Evolutionary conservation across 208 protist genomes (phyloP).

Genomic region (Wallacemonas sp.): DNA sequence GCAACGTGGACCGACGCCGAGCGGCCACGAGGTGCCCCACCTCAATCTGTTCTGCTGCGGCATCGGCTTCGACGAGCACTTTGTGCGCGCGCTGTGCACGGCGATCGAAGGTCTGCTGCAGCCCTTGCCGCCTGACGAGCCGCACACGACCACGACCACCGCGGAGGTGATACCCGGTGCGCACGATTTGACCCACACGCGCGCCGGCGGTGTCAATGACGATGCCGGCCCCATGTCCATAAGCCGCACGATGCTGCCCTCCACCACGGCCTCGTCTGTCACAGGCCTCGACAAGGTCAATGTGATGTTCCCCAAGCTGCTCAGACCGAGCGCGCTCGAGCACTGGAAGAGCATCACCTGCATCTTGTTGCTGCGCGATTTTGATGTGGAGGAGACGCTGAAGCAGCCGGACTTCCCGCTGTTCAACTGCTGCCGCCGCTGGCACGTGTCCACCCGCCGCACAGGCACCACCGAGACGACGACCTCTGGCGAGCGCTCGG

Average conservation of each 20-base stretch:
- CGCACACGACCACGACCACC: constrained; percentile 9
- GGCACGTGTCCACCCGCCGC: constrained; percentile 11
- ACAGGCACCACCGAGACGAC: not conserved
- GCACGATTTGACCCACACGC: no score
- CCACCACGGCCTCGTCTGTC: not conserved
- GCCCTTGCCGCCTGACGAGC: constrained; percentile 2
- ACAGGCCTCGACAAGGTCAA: not conserved
- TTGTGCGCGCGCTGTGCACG: constrained; percentile 47
- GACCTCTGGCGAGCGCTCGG: constrained; percentile 13
- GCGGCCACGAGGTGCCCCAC: constrained; percentile 38
- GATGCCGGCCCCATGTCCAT: not conserved
- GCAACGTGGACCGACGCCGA: constrained; percentile 30
- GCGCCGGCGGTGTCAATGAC: no score
- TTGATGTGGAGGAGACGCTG: constrained; percentile 26
- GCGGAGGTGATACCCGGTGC: constrained; percentile 6
- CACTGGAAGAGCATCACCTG: constrained; percentile 61
- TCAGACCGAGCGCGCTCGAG: constrained; percentile 1
- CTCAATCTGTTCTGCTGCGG: constrained; percentile 64
- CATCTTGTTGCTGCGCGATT: constrained; percentile 49
- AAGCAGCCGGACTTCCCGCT: constrained; percentile 45
- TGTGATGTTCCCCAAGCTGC: constrained; percentile 6
- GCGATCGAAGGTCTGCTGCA: constrained; percentile 53
- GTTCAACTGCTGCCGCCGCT: constrained; percentile 51
- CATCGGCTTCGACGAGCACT: constrained; percentile 47
- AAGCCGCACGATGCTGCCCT: not conserved